phyloP scores from a whole-genome alignment of 441 rosid genomes.

The Gossypium schwendimanii region DNA sequence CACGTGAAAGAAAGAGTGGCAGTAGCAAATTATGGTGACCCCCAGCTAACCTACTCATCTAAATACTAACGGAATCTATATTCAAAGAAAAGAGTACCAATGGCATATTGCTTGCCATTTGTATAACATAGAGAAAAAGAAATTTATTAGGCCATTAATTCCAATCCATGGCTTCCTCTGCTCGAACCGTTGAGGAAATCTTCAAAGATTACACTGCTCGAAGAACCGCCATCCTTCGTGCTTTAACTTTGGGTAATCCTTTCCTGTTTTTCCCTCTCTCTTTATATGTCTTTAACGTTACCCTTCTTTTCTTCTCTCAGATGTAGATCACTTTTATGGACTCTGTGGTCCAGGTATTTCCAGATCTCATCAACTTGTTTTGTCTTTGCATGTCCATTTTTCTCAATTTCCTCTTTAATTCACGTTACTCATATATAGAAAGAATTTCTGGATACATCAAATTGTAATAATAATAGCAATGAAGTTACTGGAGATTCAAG shows the following conservation, averaged over 20 bases:
- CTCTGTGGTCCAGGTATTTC: conserved; percentile 53
- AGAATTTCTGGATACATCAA: not conserved
- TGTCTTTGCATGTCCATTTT: not conserved
- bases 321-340: conserved; percentile 46
- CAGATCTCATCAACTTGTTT: conserved; percentile 12
- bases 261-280: not conserved
- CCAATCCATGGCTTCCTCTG: conserved; percentile 29
- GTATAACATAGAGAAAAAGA: no score
- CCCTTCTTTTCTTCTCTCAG: conserved; percentile 19
- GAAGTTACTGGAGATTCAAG: not conserved
- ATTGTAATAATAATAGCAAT: not conserved
- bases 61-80: no score
- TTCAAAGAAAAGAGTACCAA: no score
- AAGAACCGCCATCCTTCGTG: conserved; percentile 43
- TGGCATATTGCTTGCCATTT: no score
- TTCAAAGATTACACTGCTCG: conserved; percentile 40
- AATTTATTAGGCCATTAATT: no score
- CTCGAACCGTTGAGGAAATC: conserved; percentile 50
- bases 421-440: not conserved
- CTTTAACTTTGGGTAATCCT: conserved; percentile 38
- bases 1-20: not conserved
- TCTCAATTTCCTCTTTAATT: not conserved
- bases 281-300: not conserved
- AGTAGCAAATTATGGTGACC: not conserved
- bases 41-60: no score